Evolutionary conservation across 208 protist genomes (phyloP).

Genomic region (Trypanosoma rangeli): DNA sequence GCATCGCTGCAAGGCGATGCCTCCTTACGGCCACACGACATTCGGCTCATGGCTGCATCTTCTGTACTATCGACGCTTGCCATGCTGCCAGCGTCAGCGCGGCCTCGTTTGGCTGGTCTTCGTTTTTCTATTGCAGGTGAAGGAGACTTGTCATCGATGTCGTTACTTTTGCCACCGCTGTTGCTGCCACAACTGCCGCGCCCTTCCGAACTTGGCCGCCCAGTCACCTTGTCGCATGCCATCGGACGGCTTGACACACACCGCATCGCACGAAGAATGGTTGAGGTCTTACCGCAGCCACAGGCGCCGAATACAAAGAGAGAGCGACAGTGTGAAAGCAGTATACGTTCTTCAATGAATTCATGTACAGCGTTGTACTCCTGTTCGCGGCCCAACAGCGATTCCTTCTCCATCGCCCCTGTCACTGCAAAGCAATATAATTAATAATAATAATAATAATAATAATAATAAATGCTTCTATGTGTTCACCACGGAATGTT

Average conservation of each 20-base stretch:
- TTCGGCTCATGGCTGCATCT: not conserved
- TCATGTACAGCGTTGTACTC: slow-evolving; percentile 61
- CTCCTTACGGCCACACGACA: not conserved
- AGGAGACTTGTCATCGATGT: not conserved
- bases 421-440: no score
- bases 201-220: not conserved
- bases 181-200: not conserved
- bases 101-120: not conserved
- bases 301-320: slow-evolving; percentile 87
- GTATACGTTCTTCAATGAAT: slow-evolving; percentile 50
- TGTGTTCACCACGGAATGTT: no score
- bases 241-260: slow-evolving; percentile 48
- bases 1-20: not conserved
- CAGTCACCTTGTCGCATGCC: slow-evolving; percentile 46
- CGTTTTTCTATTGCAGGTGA: not conserved
- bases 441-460: no score
- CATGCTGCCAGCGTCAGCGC: not conserved
- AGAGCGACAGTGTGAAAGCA: slow-evolving; percentile 33
- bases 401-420: slow-evolving; percentile 21
- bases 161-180: slow-evolving; percentile 29
- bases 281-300: slow-evolving; percentile 83
- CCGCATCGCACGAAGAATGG: slow-evolving; percentile 68
- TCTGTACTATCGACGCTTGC: not conserved
- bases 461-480: no score
- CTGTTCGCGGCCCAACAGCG: slow-evolving; percentile 41